Base-by-base conservation (phyloP, 768 basidiomycete species). In the Calocybe indica region DNA sequence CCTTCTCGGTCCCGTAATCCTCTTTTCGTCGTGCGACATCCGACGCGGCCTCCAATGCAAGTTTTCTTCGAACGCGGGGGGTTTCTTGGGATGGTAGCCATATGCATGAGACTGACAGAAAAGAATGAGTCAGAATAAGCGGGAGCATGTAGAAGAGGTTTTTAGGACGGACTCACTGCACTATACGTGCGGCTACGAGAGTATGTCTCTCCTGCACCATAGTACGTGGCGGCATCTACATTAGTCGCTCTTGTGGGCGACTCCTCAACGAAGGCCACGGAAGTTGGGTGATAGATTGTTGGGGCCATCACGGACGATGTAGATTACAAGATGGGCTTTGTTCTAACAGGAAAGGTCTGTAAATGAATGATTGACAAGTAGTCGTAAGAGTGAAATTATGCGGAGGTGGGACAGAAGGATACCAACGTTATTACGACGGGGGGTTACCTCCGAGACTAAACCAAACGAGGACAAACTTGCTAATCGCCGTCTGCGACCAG, bases 11-110 rank as follows among this genome's bases (percentile, higher is more conserved):
- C 78, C 83, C 0, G 83, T 74, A 11, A 82, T 76, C 44, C 82
- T 81, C 68, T 91, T 88, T 69, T 95, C 92, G 62, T 97, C 93
- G 61, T 96, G 93, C 13, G 92, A 94, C 73, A 96, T 74, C 46
- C 93, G 78, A 40, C 93, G 78, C 43, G 84, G 73, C 30, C 88
- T 75, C 43, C 70, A 67, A 61, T 89, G 86, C 62, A 72, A 77
- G 63, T 92, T 88, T 40, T 91, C 83, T 48, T 88, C 76, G 62
- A 94, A 90, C 7, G 78, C 73, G 9, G 87, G 85, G 0, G 75
- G 64, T 39, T 79, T 78, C 58, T 82, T 85, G 7, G 87, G 85
- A 54, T 79, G 79, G 62, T 84, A 84, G 9, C 81, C 82, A 53
- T 84, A 76, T n/a, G 83, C 62, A 52, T 85, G 83, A 8, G 83